phyloP scores from a whole-genome alignment of 2,329 filamentous ascomycete genomes.

The Diplodia intermedia region DNA sequence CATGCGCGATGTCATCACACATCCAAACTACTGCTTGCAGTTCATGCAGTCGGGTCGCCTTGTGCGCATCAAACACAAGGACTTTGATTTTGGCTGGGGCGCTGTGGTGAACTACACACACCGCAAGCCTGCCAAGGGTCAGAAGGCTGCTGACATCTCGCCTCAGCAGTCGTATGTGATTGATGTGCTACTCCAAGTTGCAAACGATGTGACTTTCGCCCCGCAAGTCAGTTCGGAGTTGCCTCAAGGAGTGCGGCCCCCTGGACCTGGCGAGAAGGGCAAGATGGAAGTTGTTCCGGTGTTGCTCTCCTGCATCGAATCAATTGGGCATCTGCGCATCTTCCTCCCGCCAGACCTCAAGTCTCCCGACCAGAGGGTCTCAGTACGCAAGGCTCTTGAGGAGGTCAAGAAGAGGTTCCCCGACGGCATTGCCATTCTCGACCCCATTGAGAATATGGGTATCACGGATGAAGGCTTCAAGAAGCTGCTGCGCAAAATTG shows the following conservation, averaged over 20 bases:
- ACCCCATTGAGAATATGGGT: constrained; percentile 95
- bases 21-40: constrained; percentile 82
- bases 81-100: constrained; percentile 92
- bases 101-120: constrained; percentile 77
- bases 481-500: constrained; percentile 90
- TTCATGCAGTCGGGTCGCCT: constrained; percentile 89
- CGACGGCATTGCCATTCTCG: constrained; percentile 85
- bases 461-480: constrained; percentile 94
- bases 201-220: constrained; percentile 59
- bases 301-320: constrained; percentile 82
- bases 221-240: constrained; percentile 71
- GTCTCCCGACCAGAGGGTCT: constrained; percentile 70
- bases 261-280: constrained; percentile 67
- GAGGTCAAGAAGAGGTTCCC: constrained; percentile 89
- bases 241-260: constrained; percentile 66
- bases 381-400: constrained; percentile 69
- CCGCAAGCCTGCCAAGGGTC: constrained; percentile 70
- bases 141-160: constrained; percentile 68
- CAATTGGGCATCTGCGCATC: constrained; percentile 82
- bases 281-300: constrained; percentile 86
- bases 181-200: constrained; percentile 76
- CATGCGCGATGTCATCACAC: constrained; percentile 89
- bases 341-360: constrained; percentile 81
- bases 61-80: constrained; percentile 80
- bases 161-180: constrained; percentile 82